A percentile compares a stretch with the other conserved stretches of the same genome.
Evolutionary conservation across 352 stramenopile genomes (phyloP).

Genomic region (Pythium scleroteichum): DNA sequence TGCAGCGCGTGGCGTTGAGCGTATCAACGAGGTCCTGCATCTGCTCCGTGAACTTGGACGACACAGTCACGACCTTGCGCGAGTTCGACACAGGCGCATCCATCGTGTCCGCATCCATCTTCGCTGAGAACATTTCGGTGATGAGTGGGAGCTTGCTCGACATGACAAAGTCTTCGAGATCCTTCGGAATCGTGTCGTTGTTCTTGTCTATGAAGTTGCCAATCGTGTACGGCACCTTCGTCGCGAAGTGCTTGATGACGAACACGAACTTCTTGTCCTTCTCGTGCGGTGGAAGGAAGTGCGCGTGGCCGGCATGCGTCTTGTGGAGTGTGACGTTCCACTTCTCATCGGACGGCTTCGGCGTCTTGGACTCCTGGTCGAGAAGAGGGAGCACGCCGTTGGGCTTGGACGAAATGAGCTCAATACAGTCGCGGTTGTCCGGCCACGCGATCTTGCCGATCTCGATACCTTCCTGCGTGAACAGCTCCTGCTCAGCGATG

Average conservation of each 20-base stretch:
- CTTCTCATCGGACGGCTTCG: conserved; percentile 88
- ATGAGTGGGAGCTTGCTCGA: conserved; percentile 78
- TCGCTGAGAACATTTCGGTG: conserved; percentile 78
- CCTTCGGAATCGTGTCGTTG: conserved; percentile 93
- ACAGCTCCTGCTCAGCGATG: conserved; percentile 89
- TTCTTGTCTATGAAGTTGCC: conserved; percentile 92
- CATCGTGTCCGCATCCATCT: conserved; percentile 56
- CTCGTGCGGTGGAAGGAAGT: conserved; percentile 82
- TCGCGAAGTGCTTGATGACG: conserved; percentile 89
- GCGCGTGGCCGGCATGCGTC: conserved; percentile 80
- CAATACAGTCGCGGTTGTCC: conserved; percentile 90
- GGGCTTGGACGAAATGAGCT: conserved; percentile 83
- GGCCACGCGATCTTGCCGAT: conserved; percentile 90
- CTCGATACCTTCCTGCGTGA: conserved; percentile 90
- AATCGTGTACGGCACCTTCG: conserved; percentile 89
- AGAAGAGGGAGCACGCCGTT: conserved; percentile 80
- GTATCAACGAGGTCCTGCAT: conserved; percentile 84
- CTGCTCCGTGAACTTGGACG: conserved; percentile 68
- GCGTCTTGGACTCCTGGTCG: conserved; percentile 89
- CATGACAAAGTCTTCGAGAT: conserved; percentile 89
- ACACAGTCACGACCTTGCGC: conserved; percentile 69
- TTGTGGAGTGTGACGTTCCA: conserved; percentile 83
- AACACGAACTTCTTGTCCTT: conserved; percentile 91
- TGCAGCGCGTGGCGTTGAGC: conserved; percentile 81
- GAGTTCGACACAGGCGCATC: conserved; percentile 34